These are phyloP conservation scores for Endoconidiophora polonica DNA, from an alignment of 2,329 filamentous ascomycete species.

Conservation along the genomic window DNA sequence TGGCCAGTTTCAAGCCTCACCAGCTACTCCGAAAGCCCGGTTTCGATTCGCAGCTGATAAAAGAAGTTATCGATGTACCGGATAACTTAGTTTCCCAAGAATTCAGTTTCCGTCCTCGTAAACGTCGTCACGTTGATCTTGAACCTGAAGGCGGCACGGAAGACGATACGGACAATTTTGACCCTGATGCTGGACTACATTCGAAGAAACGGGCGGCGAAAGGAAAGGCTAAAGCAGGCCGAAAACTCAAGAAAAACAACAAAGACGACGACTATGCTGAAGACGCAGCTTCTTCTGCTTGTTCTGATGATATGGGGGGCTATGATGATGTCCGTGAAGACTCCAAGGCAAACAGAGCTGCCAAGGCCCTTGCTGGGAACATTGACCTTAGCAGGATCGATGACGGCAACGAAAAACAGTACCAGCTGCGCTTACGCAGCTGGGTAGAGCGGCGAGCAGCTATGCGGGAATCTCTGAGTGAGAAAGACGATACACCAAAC, in stretches of 20 bases:
- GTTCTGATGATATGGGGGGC: slow-evolving; percentile 5
- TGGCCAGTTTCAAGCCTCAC: slow-evolving; percentile 36
- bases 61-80: slow-evolving; percentile 1
- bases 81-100: slow-evolving; percentile 3
- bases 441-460: slow-evolving; percentile 39
- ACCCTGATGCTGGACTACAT: slow-evolving; percentile 14
- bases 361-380: slow-evolving; percentile 14
- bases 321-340: slow-evolving; percentile 11
- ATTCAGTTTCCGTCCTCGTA: slow-evolving; percentile 7
- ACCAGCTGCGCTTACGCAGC: slow-evolving; percentile 53
- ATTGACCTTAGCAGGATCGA: slow-evolving; percentile 49
- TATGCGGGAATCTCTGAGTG: slow-evolving; percentile 16
- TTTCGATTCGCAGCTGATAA: slow-evolving; percentile 35
- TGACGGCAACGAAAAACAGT: slow-evolving; percentile 74
- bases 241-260: slow-evolving; percentile 1
- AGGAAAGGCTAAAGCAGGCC: background rate
- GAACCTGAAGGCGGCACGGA: background rate
- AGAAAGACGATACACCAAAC: slow-evolving; percentile 22
- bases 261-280: slow-evolving; percentile 5
- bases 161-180: slow-evolving; percentile 27
- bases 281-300: background rate
- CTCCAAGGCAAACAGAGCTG: slow-evolving; percentile 7
- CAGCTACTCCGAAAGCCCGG: slow-evolving; percentile 58
- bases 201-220: slow-evolving; percentile 19
- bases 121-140: slow-evolving; percentile 4